Percentiles rank a stretch among this genome's conserved stretches.
Conservation (phyloP, 1,284 basidiomycete species). For the Puccinia horiana region DNA sequence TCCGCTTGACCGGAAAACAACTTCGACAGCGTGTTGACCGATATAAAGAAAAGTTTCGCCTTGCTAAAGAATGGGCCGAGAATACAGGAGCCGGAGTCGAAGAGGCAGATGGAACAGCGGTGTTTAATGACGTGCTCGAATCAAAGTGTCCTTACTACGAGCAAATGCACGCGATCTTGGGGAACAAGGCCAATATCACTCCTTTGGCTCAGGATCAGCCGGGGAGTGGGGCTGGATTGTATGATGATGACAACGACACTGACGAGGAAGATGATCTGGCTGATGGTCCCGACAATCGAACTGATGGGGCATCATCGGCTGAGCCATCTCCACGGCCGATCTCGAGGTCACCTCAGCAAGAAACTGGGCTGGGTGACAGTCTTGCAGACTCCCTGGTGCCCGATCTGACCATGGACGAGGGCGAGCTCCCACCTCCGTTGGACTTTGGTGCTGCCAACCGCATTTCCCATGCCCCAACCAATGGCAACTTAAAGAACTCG, state of each 20-base stretch:
- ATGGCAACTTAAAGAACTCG: too few species aligned
- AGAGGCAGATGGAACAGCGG: background rate
- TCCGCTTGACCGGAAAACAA: background rate
- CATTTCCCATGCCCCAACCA: too few species aligned
- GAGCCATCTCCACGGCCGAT: too few species aligned
- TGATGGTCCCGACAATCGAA: too few species aligned
- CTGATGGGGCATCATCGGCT: too few species aligned
- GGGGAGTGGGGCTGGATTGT: background rate
- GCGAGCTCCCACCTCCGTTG: too few species aligned
- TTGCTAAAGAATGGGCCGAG: background rate
- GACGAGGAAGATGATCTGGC: background rate
- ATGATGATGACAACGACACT: background rate
- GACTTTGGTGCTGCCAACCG: too few species aligned
- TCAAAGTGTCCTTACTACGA: background rate
- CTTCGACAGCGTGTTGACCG: background rate
- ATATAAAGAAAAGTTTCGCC: background rate
- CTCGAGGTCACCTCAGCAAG: too few species aligned
- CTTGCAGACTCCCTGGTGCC: too few species aligned
- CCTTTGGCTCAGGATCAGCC: background rate
- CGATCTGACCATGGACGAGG: too few species aligned
- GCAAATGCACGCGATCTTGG: background rate
- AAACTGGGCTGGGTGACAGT: too few species aligned
- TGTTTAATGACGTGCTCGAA: background rate
- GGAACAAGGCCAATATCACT: background rate
- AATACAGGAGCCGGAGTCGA: constrained; percentile 11